Evolutionary conservation across 176 grass and related monocot genomes (phyloP).

Genomic region (Hsuehochloa calcarea): DNA sequence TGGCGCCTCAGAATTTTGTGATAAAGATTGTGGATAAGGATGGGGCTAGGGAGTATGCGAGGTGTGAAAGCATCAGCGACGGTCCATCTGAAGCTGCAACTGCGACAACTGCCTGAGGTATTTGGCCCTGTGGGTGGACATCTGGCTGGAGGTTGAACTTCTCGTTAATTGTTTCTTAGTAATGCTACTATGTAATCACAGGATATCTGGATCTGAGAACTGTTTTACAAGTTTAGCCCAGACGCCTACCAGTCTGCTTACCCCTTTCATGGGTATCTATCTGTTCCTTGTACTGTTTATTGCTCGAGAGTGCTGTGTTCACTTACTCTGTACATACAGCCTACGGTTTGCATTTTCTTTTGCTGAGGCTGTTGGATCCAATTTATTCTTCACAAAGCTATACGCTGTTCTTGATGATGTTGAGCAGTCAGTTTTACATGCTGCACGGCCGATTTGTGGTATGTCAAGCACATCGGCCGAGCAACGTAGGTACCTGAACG

Average conservation of each 20-base stretch:
- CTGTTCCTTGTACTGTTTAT: neutral
- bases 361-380: neutral
- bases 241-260: neutral
- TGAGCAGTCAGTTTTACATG: neutral
- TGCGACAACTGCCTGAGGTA: neutral
- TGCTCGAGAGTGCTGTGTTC: neutral
- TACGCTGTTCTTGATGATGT: neutral
- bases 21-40: constrained; percentile 69
- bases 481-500: neutral
- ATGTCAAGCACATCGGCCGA: neutral
- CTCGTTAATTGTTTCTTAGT: constrained; percentile 20
- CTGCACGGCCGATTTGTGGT: neutral
- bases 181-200: constrained; percentile 36
- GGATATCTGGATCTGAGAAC: neutral
- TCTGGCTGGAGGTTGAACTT: neutral
- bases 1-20: constrained; percentile 81
- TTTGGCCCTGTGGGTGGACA: neutral
- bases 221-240: constrained; percentile 33
- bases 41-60: constrained; percentile 22
- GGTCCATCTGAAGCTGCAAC: constrained; percentile 11
- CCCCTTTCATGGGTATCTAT: neutral
- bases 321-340: neutral
- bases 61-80: constrained; percentile 22
- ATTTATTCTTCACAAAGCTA: neutral
- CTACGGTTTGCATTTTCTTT: neutral